Conservation (phyloP, 2,329 filamentous ascomycete genomes). For the Fusarium nisikadoi region DNA sequence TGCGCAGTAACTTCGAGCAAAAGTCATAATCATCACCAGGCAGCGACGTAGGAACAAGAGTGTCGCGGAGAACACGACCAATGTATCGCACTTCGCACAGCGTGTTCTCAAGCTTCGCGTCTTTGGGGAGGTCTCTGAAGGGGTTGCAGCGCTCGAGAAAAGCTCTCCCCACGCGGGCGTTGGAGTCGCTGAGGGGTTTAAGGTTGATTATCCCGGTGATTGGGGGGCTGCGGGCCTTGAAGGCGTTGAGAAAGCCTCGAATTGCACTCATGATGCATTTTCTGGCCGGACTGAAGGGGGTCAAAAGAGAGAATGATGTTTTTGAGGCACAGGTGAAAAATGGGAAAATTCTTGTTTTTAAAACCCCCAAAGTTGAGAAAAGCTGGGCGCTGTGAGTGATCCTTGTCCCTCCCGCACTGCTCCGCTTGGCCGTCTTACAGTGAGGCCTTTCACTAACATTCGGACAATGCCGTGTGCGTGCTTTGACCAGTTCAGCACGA, state of each 20-base stretch:
- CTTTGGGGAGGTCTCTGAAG: constrained; percentile 18
- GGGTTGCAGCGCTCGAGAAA: constrained; percentile 30
- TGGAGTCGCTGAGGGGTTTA: constrained; percentile 13
- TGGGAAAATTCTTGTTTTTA: constrained; percentile 20
- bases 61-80: constrained; percentile 11
- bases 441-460: constrained; percentile 4
- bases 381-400: constrained; percentile 11
- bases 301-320: background rate
- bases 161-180: constrained; percentile 11
- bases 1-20: constrained; percentile 20
- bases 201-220: constrained; percentile 2
- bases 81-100: constrained; percentile 31
- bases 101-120: constrained; percentile 22
- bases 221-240: constrained; percentile 11
- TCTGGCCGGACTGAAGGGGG: background rate
- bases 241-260: constrained; percentile 23
- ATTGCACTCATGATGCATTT: constrained; percentile 35
- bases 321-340: background rate
- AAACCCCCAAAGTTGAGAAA: constrained; percentile 12
- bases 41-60: constrained; percentile 21
- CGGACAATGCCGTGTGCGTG: constrained; percentile 28
- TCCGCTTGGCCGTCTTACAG: constrained; percentile 24
- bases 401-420: constrained; percentile 23
- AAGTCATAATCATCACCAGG: constrained; percentile 24
- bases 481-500: background rate